Conservation (phyloP, 257 asterid genomes). For the Penstemon barbatus region DNA sequence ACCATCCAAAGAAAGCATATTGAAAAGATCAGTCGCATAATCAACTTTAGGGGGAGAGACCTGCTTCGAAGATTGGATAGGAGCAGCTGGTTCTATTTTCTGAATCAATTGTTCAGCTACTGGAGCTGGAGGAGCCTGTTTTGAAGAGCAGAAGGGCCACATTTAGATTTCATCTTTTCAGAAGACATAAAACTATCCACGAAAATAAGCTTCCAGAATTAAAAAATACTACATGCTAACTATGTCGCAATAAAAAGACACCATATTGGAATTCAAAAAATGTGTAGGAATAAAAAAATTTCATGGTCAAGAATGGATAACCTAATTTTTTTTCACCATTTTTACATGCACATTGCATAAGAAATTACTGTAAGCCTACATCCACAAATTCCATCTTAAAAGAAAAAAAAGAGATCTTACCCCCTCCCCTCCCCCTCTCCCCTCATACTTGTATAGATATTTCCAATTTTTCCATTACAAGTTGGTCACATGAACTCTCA, state of each 20-base stretch:
- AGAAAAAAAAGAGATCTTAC: too few relatives aligned
- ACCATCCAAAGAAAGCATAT: conserved; percentile 76
- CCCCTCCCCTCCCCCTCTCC: too few relatives aligned
- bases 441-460: conserved; percentile 15
- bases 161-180: conserved; percentile 10
- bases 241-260: conserved; percentile 17
- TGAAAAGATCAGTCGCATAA: conserved; percentile 88
- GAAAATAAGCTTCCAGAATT: conserved; percentile 28
- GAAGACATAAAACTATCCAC: conserved; percentile 32
- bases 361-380: too few relatives aligned
- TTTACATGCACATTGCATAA: neutral
- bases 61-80: conserved; percentile 49
- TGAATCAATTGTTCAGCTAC: conserved; percentile 46
- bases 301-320: conserved; percentile 7
- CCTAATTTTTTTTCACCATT: neutral
- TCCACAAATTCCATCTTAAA: too few relatives aligned
- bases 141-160: conserved; percentile 36
- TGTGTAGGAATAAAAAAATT: neutral
- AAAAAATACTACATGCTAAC: neutral
- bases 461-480: neutral
- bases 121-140: conserved; percentile 71
- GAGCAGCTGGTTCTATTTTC: conserved; percentile 53
- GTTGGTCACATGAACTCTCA: neutral
- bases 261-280: conserved; percentile 3
- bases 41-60: conserved; percentile 73